A percentile compares a stretch with the other conserved stretches of the same genome.
Evolutionary conservation across 768 basidiomycete species (phyloP).

Genomic region (Tubosaeta sp.): DNA sequence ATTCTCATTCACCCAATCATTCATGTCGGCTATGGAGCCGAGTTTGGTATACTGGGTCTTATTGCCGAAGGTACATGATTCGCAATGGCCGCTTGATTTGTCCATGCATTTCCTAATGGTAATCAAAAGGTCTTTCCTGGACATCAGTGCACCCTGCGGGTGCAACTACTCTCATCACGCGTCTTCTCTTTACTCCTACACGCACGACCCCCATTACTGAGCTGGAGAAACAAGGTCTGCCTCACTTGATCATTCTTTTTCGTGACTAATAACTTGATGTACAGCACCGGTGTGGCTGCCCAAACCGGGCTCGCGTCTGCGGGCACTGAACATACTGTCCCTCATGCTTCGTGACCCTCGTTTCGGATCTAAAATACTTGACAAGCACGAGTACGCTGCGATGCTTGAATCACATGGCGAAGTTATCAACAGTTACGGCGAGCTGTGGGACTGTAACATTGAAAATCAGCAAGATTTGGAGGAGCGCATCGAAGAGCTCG

Average conservation of each 20-base stretch:
- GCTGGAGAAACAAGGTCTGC: constrained; percentile 17
- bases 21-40: constrained; percentile 58
- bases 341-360: constrained; percentile 49
- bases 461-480: constrained; percentile 36
- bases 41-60: constrained; percentile 60
- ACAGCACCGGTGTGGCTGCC: constrained; percentile 25
- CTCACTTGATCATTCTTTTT: background rate
- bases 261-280: background rate
- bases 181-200: constrained; percentile 24
- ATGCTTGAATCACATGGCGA: constrained; percentile 36
- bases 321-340: constrained; percentile 50
- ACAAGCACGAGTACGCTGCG: constrained; percentile 33
- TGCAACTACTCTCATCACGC: constrained; percentile 35
- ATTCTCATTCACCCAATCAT: constrained; percentile 66
- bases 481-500: constrained; percentile 57
- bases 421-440: constrained; percentile 40
- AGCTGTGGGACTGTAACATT: constrained; percentile 43
- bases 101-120: background rate
- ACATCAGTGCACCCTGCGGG: constrained; percentile 45
- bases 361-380: constrained; percentile 27
- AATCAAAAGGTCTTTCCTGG: constrained; percentile 53
- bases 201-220: constrained; percentile 20
- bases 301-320: constrained; percentile 30
- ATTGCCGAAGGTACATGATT: constrained; percentile 52
- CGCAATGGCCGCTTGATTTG: background rate